phyloP scores from a whole-genome alignment of 805 yeast species.

The Saturnispora dispora region DNA sequence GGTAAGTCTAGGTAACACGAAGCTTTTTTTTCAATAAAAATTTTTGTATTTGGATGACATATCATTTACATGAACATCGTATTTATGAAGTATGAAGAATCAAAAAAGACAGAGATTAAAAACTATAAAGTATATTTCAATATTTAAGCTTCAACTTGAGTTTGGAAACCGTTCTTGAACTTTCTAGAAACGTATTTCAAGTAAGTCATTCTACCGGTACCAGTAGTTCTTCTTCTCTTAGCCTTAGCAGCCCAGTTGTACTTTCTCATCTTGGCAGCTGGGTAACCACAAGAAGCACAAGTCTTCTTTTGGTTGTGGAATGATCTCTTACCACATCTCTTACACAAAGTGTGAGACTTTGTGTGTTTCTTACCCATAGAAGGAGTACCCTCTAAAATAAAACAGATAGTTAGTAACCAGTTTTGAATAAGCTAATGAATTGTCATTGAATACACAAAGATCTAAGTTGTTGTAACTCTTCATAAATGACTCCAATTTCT shows the following conservation, averaged over 20 bases:
- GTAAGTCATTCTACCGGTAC: slow-evolving; percentile 99
- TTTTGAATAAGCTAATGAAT: slow-evolving; percentile 14
- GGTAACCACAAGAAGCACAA: slow-evolving; percentile 98
- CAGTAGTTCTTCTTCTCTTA: slow-evolving; percentile 99
- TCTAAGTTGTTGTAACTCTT: background rate
- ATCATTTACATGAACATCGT: background rate
- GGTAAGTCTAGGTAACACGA: no score
- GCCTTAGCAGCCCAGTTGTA: slow-evolving; percentile 99
- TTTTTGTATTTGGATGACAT: background rate
- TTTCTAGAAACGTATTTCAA: slow-evolving; percentile 95
- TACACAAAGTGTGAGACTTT: slow-evolving; percentile 99
- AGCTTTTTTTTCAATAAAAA: background rate
- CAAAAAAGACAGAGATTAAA: background rate
- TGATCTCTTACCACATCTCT: slow-evolving; percentile 98
- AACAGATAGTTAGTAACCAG: slow-evolving; percentile 23
- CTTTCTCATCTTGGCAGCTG: slow-evolving; percentile 97
- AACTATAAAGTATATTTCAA: background rate
- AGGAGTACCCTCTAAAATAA: slow-evolving; percentile 91
- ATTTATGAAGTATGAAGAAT: background rate
- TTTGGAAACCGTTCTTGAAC: slow-evolving; percentile 98
- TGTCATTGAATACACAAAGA: background rate
- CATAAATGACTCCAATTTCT: no score
- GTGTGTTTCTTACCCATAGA: slow-evolving; percentile 99
- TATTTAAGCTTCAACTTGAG: slow-evolving; percentile 28
- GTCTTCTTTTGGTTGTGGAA: slow-evolving; percentile 99